These are phyloP conservation scores for Orychophragmus violaceus DNA, from an alignment of 345 rosid genomes.

Conservation along the genomic window DNA sequence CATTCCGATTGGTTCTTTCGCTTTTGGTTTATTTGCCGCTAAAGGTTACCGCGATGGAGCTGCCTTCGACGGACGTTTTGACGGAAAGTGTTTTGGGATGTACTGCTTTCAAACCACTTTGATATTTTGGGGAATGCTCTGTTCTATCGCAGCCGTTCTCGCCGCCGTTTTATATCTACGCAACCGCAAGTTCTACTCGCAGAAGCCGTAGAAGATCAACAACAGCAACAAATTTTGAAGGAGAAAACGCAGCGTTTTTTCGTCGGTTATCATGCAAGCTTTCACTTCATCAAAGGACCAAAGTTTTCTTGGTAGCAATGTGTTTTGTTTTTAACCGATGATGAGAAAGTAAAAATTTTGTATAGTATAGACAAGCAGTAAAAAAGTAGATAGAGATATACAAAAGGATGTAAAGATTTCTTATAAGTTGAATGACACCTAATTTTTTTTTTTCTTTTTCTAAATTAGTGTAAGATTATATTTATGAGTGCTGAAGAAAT, in stretches of 20 bases:
- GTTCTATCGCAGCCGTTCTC: constrained; percentile 46
- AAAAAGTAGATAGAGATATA: background rate
- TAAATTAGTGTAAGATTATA: background rate
- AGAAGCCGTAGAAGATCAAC: background rate
- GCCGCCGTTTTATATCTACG: constrained; percentile 51
- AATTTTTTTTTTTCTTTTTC: background rate
- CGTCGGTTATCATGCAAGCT: background rate
- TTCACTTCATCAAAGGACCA: background rate
- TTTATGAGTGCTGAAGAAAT: constrained; percentile 4
- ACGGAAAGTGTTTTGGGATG: constrained; percentile 59
- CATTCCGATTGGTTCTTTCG: constrained; percentile 78
- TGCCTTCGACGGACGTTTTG: background rate
- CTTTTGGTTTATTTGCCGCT: constrained; percentile 71
- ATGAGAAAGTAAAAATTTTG: background rate
- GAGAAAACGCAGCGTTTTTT: background rate
- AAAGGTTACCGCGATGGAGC: constrained; percentile 45
- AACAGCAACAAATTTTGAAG: background rate
- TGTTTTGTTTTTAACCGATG: background rate
- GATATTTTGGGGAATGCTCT: constrained; percentile 61
- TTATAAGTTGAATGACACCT: background rate
- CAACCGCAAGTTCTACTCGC: constrained; percentile 45
- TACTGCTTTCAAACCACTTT: constrained; percentile 60
- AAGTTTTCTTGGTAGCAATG: background rate
- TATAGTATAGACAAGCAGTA: background rate
- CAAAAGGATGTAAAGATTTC: background rate